These are phyloP conservation scores for Diaporthe ampelina DNA, from an alignment of 2,329 filamentous ascomycete species.

Conservation along the genomic window DNA sequence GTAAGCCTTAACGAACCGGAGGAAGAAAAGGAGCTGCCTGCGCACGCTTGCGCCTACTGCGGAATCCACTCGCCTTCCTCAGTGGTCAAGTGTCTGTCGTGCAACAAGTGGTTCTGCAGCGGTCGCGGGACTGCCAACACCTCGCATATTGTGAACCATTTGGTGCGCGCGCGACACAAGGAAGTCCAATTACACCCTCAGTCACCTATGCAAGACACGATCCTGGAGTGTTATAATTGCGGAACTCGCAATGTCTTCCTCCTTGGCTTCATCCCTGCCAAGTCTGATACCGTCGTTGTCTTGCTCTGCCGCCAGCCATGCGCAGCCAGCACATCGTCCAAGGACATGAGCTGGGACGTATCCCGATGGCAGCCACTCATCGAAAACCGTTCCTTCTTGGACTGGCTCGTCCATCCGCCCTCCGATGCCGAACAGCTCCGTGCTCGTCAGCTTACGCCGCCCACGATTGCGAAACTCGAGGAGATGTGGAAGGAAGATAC, in stretches of 20 bases:
- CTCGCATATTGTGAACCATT: slow-evolving; percentile 97
- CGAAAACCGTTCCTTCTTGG: slow-evolving; percentile 93
- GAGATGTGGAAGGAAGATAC: slow-evolving; percentile 99
- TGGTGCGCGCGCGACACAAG: slow-evolving; percentile 97
- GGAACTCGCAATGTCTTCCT: slow-evolving; percentile 99
- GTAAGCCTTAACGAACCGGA: slow-evolving; percentile 72
- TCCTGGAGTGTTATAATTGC: slow-evolving; percentile 98
- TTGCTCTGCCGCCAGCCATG: slow-evolving; percentile 97
- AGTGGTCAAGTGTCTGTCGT: slow-evolving; percentile 95
- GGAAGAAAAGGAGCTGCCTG: slow-evolving; percentile 90
- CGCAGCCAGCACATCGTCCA: slow-evolving; percentile 92
- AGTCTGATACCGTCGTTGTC: slow-evolving; percentile 98
- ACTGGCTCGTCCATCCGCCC: slow-evolving; percentile 91
- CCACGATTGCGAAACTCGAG: slow-evolving; percentile 95
- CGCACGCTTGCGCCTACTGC: slow-evolving; percentile 98
- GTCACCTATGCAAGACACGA: slow-evolving; percentile 93
- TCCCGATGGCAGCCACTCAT: slow-evolving; percentile 98
- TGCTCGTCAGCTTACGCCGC: slow-evolving; percentile 90
- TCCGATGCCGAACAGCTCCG: slow-evolving; percentile 96
- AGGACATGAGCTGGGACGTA: slow-evolving; percentile 99
- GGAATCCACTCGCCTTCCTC: slow-evolving; percentile 96
- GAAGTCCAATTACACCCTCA: slow-evolving; percentile 97
- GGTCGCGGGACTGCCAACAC: slow-evolving; percentile 96
- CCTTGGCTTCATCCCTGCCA: slow-evolving; percentile 97
- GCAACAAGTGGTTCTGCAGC: slow-evolving; percentile 99